Evolutionary conservation across 208 protist genomes (phyloP).

Genomic region (Leishmania tropica): DNA sequence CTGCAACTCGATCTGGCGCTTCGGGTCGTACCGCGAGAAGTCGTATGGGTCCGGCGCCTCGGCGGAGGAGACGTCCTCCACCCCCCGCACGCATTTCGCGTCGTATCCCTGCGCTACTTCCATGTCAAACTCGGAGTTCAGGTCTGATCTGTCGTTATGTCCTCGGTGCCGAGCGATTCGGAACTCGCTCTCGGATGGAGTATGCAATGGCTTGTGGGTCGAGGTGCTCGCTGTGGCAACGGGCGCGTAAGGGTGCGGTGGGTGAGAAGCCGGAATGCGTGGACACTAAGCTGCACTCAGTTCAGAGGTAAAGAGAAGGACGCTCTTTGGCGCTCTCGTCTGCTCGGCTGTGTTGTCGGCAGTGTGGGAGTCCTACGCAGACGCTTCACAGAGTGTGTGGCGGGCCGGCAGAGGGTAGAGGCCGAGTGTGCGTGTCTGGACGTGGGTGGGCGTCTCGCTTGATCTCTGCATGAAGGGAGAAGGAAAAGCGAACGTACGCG

Average conservation of each 20-base stretch:
- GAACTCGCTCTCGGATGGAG: neutral
- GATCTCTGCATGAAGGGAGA: neutral
- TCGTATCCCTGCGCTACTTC: neutral
- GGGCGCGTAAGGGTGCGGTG: neutral
- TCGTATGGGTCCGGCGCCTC: conserved; percentile 13
- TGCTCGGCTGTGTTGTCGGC: neutral
- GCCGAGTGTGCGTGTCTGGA: neutral
- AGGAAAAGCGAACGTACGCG: neutral
- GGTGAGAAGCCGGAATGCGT: neutral
- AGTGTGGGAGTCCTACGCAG: too few relatives aligned
- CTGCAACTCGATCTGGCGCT: neutral
- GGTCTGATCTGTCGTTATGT: neutral
- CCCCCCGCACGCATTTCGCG: neutral
- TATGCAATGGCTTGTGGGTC: neutral
- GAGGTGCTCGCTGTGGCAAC: neutral
- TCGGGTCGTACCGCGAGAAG: conserved; percentile 20
- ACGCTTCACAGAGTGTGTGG: too few relatives aligned
- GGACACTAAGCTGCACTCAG: neutral
- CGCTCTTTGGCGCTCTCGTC: too few relatives aligned
- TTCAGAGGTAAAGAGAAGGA: too few relatives aligned
- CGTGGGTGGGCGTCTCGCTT: neutral
- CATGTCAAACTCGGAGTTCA: neutral
- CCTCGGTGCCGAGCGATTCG: too few relatives aligned
- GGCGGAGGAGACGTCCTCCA: conserved; percentile 7
- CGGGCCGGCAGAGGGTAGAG: neutral